A percentile compares a stretch with the other conserved stretches of the same genome.
Evolutionary conservation across 345 rosid genomes (phyloP).

Genomic region (Camelina hispida): DNA sequence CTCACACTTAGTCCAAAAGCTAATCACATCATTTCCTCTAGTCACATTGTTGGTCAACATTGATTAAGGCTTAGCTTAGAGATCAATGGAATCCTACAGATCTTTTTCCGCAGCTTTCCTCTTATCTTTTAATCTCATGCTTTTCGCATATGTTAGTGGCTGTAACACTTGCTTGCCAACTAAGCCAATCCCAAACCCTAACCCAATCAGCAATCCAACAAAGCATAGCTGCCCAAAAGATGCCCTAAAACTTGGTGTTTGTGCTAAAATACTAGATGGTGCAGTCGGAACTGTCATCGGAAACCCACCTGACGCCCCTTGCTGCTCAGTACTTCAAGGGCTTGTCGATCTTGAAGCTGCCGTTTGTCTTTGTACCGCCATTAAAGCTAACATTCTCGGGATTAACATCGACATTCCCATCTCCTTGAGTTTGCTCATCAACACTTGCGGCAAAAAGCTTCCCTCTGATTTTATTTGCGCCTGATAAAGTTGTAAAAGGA

Average conservation of each 20-base stretch:
- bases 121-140: slow-evolving; percentile 41
- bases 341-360: slow-evolving; percentile 73
- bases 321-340: slow-evolving; percentile 68
- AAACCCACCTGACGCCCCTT: slow-evolving; percentile 61
- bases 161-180: slow-evolving; percentile 57
- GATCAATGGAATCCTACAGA: slow-evolving; percentile 49
- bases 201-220: slow-evolving; percentile 38
- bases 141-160: slow-evolving; percentile 52
- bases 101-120: slow-evolving; percentile 45
- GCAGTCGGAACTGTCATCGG: slow-evolving; percentile 56
- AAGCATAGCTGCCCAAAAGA: slow-evolving; percentile 65
- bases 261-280: slow-evolving; percentile 63
- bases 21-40: slow-evolving; percentile 25
- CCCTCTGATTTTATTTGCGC: slow-evolving; percentile 76
- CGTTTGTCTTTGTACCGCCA: slow-evolving; percentile 74
- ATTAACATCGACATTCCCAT: slow-evolving; percentile 66
- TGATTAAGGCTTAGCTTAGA: slow-evolving; percentile 11
- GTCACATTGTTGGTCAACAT: slow-evolving; percentile 13
- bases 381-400: slow-evolving; percentile 72
- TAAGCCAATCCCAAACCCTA: slow-evolving; percentile 55
- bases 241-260: slow-evolving; percentile 63
- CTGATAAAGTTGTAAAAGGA: slow-evolving; percentile 22
- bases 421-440: slow-evolving; percentile 69
- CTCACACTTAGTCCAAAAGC: slow-evolving; percentile 4
- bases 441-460: slow-evolving; percentile 70